A percentile compares a stretch with the other conserved stretches of the same genome.
These are phyloP conservation scores for Geranium incanum DNA, from an alignment of 441 rosid species.

Conservation along the genomic window DNA sequence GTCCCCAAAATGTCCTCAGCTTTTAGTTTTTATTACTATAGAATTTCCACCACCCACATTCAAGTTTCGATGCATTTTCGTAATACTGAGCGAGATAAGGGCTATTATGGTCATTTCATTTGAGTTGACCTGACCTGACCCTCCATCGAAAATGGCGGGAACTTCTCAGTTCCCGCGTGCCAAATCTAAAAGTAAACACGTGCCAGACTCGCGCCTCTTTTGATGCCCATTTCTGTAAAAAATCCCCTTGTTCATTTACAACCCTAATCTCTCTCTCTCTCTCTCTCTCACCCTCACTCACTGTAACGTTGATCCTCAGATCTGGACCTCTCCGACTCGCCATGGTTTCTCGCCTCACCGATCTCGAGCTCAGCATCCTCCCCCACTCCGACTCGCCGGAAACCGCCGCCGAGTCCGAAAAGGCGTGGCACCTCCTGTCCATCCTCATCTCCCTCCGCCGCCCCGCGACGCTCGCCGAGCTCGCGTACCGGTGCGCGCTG, in stretches of 20 bases:
- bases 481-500: slow-evolving; percentile 40
- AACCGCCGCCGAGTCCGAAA: slow-evolving; percentile 29
- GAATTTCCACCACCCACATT: no score
- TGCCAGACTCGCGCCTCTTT: slow-evolving; percentile 22
- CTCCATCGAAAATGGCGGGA: not conserved
- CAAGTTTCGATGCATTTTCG: not conserved
- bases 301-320: not conserved
- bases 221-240: slow-evolving; percentile 13
- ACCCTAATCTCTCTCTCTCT: slow-evolving; percentile 15
- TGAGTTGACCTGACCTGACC: not conserved
- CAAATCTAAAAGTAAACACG: not conserved
- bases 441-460: slow-evolving; percentile 52
- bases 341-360: slow-evolving; percentile 25
- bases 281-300: not conserved
- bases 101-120: not conserved
- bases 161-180: slow-evolving; percentile 13
- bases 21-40: no score
- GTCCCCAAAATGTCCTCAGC: no score
- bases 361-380: slow-evolving; percentile 20
- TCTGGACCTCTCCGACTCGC: slow-evolving; percentile 10
- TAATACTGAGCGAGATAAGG: not conserved
- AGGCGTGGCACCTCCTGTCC: slow-evolving; percentile 58
- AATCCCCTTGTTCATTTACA: slow-evolving; percentile 15
- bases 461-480: slow-evolving; percentile 36
- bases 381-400: slow-evolving; percentile 20